phyloP scores from a whole-genome alignment of 2,329 filamentous ascomycete species.

The Aspergillus intermedius region DNA sequence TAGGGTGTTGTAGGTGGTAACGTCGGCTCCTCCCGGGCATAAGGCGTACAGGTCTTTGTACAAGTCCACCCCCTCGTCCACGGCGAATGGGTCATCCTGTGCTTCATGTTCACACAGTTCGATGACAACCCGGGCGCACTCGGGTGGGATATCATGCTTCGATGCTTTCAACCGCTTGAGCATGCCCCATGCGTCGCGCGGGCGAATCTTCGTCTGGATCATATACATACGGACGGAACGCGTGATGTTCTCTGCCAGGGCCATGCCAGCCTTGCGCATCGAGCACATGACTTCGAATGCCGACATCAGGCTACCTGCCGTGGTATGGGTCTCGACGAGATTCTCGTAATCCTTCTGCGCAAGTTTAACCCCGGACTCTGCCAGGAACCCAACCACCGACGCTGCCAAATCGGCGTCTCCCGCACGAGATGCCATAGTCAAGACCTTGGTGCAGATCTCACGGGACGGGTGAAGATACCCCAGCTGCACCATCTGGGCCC shows the following conservation, averaged over 20 bases:
- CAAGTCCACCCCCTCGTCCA: slow-evolving; percentile 50
- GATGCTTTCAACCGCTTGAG: slow-evolving; percentile 51
- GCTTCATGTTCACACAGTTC: slow-evolving; percentile 43
- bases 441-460: slow-evolving; percentile 59
- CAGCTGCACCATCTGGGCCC: slow-evolving; percentile 59
- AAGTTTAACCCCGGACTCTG: slow-evolving; percentile 50
- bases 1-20: slow-evolving; percentile 54
- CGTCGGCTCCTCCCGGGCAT: slow-evolving; percentile 38
- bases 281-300: slow-evolving; percentile 66
- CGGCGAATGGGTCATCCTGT: slow-evolving; percentile 23
- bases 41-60: slow-evolving; percentile 57
- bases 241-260: slow-evolving; percentile 55
- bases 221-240: slow-evolving; percentile 57
- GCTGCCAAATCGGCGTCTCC: slow-evolving; percentile 64
- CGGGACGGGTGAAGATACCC: slow-evolving; percentile 57
- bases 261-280: slow-evolving; percentile 60
- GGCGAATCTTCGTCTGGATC: slow-evolving; percentile 38
- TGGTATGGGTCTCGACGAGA: slow-evolving; percentile 64
- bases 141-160: slow-evolving; percentile 45
- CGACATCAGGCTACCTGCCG: slow-evolving; percentile 53
- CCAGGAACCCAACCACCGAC: slow-evolving; percentile 62
- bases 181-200: slow-evolving; percentile 48
- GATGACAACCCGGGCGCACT: slow-evolving; percentile 44
- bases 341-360: slow-evolving; percentile 70
- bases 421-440: slow-evolving; percentile 64